Conservation (phyloP, 805 yeast genomes). For the Starmerella powellii region DNA sequence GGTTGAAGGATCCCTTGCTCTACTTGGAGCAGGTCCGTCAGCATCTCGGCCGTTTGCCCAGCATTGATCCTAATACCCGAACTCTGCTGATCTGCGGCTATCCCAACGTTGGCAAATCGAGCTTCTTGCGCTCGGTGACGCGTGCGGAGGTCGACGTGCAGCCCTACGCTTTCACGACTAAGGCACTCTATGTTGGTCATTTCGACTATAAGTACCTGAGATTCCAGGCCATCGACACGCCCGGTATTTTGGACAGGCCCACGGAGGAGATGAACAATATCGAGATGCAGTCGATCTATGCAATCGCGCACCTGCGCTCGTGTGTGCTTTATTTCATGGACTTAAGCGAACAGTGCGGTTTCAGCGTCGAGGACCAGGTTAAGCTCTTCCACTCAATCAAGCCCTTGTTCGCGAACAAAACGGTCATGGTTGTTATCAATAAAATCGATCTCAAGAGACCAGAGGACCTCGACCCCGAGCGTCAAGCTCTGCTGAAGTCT, state of each 20-base stretch:
- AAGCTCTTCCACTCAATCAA: conserved; percentile 92
- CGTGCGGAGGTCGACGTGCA: conserved; percentile 98
- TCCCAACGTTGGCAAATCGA: conserved; percentile 98
- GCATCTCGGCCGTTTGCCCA: conserved; percentile 95
- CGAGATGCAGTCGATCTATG: conserved; percentile 98
- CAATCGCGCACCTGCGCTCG: conserved; percentile 95
- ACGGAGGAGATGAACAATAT: conserved; percentile 99
- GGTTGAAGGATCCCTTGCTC: conserved; percentile 82
- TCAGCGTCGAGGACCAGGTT: conserved; percentile 93
- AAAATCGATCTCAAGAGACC: conserved; percentile 81
- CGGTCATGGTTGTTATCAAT: conserved; percentile 90
- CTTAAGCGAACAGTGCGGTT: conserved; percentile 97
- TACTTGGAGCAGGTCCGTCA: conserved; percentile 98
- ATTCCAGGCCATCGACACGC: conserved; percentile 98
- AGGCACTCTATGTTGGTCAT: conserved; percentile 94
- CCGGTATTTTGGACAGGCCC: conserved; percentile 97
- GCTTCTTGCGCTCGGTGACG: conserved; percentile 83
- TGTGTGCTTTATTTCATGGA: conserved; percentile 97
- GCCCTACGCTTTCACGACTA: conserved; percentile 98
- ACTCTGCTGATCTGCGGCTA: conserved; percentile 95
- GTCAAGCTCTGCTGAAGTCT: conserved; percentile 57
- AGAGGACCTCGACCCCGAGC: conserved; percentile 69
- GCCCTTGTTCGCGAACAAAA: conserved; percentile 92
- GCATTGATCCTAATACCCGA: conserved; percentile 97
- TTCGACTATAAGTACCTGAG: conserved; percentile 95